A percentile compares a stretch with the other conserved stretches of the same genome.
phyloP scores from a whole-genome alignment of 2,329 filamentous ascomycete genomes.

The Botrytis fabae region DNA sequence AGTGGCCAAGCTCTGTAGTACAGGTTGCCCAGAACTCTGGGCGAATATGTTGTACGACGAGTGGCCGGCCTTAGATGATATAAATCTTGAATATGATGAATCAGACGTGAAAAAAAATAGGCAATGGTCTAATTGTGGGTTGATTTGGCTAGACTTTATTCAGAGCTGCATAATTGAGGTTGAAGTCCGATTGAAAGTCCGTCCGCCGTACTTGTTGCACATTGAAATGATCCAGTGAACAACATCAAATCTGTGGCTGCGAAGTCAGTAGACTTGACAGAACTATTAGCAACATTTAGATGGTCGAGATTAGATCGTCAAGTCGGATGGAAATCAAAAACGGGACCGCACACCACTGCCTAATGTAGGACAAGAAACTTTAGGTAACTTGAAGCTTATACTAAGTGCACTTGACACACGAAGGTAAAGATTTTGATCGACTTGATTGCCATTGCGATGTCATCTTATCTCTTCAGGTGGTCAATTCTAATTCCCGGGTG shows the following conservation, averaged over 20 bases:
- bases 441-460: not conserved
- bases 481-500: conserved; percentile 21
- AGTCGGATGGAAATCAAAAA: not conserved
- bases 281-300: not conserved
- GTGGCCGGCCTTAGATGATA: not conserved
- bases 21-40: conserved; percentile 7
- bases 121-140: not conserved
- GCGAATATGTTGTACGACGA: not conserved
- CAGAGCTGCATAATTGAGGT: not conserved
- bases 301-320: not conserved
- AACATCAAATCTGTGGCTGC: not conserved
- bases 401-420: not conserved
- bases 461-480: not conserved
- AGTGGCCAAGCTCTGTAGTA: not conserved
- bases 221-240: not conserved
- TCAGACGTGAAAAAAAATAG: not conserved
- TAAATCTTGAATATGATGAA: not conserved
- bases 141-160: not conserved
- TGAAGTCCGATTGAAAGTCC: not conserved
- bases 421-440: not conserved
- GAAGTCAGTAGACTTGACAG: not conserved
- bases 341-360: not conserved
- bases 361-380: not conserved
- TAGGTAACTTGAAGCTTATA: not conserved
- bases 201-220: not conserved